Conservation (phyloP, 306 rosid genomes). For the Lupinus albus region DNA sequence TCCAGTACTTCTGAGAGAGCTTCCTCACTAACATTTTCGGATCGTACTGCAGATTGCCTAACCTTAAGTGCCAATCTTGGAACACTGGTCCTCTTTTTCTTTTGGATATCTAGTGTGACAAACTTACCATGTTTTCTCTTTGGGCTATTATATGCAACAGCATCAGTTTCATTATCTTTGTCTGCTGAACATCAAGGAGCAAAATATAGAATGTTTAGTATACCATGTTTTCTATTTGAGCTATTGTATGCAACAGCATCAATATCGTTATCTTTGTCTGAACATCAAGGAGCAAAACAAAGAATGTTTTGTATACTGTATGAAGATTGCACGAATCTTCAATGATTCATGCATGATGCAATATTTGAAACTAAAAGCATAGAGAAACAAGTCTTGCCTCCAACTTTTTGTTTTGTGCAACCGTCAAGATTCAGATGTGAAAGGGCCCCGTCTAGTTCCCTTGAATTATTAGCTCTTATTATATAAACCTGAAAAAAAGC, state of each 20-base stretch:
- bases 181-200: slow-evolving; percentile 54
- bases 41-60: slow-evolving; percentile 42
- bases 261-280: neutral
- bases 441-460: slow-evolving; percentile 68
- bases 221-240: slow-evolving; percentile 50
- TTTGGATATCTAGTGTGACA: slow-evolving; percentile 45
- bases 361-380: slow-evolving; percentile 11
- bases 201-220: slow-evolving; percentile 33
- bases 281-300: too few relatives aligned
- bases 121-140: slow-evolving; percentile 50
- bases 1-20: slow-evolving; percentile 63
- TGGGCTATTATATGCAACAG: slow-evolving; percentile 35
- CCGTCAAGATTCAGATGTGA: slow-evolving; percentile 52
- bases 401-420: slow-evolving; percentile 46
- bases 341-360: slow-evolving; percentile 11
- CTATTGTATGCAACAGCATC: slow-evolving; percentile 36
- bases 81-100: slow-evolving; percentile 48
- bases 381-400: slow-evolving; percentile 56
- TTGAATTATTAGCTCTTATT: slow-evolving; percentile 54
- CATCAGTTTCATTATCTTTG: slow-evolving; percentile 43
- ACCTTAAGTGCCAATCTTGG: slow-evolving; percentile 39
- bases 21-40: slow-evolving; percentile 65
- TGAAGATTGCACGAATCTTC: slow-evolving; percentile 3
- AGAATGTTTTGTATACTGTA: neutral
- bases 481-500: slow-evolving; percentile 61